Percentiles rank a stretch among this genome's conserved stretches.
These are phyloP conservation scores for Dillenia suffruticosa DNA, from an alignment of 164 flowering plant species.

Conservation along the genomic window DNA sequence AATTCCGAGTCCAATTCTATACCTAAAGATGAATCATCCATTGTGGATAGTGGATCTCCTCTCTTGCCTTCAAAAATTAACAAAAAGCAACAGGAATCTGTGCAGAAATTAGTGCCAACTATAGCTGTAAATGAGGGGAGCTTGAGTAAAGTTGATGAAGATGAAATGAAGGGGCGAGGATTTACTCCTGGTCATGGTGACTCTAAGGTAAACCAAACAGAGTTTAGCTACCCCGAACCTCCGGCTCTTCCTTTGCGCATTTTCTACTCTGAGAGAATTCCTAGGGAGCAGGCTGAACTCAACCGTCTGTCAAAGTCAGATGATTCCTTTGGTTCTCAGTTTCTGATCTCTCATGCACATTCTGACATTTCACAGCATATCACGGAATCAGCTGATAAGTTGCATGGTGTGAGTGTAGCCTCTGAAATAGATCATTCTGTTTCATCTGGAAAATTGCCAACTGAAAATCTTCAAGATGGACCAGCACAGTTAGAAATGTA, in stretches of 20 bases:
- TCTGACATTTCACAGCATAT: slow-evolving; percentile 31
- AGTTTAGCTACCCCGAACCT: slow-evolving; percentile 37
- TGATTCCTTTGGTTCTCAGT: slow-evolving; percentile 62
- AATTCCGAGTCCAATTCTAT: slow-evolving; percentile 14
- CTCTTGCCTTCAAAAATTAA: slow-evolving; percentile 17
- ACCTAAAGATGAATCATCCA: slow-evolving; percentile 24
- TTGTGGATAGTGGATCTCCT: slow-evolving; percentile 11
- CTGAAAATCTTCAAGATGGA: slow-evolving; percentile 33
- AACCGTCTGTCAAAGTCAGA: slow-evolving; percentile 78
- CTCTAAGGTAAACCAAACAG: slow-evolving; percentile 40
- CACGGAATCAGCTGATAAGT: slow-evolving; percentile 37
- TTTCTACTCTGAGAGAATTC: slow-evolving; percentile 67
- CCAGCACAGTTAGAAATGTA: slow-evolving; percentile 28
- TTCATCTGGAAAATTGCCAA: slow-evolving; percentile 19
- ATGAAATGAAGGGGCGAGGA: slow-evolving; percentile 31
- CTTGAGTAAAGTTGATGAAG: slow-evolving; percentile 24
- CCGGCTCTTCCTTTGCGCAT: slow-evolving; percentile 45
- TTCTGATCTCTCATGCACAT: slow-evolving; percentile 36
- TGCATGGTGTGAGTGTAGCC: slow-evolving; percentile 21
- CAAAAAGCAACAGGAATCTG: slow-evolving; percentile 21
- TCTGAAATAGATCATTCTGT: slow-evolving; percentile 22
- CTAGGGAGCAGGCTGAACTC: slow-evolving; percentile 53
- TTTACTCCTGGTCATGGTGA: slow-evolving; percentile 26
- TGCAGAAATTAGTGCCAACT: slow-evolving; percentile 12
- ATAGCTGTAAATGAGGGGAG: slow-evolving; percentile 24